Evolutionary conservation across 768 basidiomycete genomes (phyloP).

Genomic region (Kwoniella dendrophila): DNA sequence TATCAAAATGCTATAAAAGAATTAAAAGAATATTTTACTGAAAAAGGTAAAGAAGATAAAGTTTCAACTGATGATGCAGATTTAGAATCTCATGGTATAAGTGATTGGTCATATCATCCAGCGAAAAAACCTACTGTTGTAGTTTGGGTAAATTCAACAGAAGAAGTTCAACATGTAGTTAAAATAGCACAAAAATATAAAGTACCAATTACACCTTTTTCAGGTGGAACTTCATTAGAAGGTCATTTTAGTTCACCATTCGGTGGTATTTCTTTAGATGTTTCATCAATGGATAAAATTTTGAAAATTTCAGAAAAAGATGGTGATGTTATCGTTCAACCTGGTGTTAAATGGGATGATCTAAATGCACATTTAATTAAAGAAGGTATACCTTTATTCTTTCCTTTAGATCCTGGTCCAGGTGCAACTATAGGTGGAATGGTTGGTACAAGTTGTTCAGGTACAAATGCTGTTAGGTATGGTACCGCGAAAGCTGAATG

Average conservation of each 20-base stretch:
- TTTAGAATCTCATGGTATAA: conserved; percentile 44
- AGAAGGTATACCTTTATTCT: conserved; percentile 77
- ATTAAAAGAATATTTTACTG: conserved; percentile 23
- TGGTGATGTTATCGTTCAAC: conserved; percentile 54
- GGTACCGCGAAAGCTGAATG: conserved; percentile 86
- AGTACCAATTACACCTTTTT: conserved; percentile 77
- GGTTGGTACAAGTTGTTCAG: conserved; percentile 83
- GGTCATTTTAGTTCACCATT: conserved; percentile 72
- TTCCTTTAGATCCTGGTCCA: conserved; percentile 73
- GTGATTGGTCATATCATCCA: conserved; percentile 52
- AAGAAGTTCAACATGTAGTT: conserved; percentile 80
- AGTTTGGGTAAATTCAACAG: conserved; percentile 62
- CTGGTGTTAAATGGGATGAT: conserved; percentile 53
- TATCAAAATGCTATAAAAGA: conserved; percentile 44
- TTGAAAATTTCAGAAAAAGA: conserved; percentile 58
- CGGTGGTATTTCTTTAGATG: conserved; percentile 78
- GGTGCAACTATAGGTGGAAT: conserved; percentile 87
- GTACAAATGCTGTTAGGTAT: conserved; percentile 71
- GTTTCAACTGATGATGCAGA: conserved; percentile 47
- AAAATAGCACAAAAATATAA: conserved; percentile 72
- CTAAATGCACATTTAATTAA: conserved; percentile 62
- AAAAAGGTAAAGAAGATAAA: conserved; percentile 36
- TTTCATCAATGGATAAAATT: conserved; percentile 77
- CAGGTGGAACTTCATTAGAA: conserved; percentile 84
- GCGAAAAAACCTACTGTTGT: conserved; percentile 50